Evolutionary conservation across 176 grass and related monocot species (phyloP), one percentile per base, ranked within the genome.

Genomic region (Ananas comosus): DNA sequence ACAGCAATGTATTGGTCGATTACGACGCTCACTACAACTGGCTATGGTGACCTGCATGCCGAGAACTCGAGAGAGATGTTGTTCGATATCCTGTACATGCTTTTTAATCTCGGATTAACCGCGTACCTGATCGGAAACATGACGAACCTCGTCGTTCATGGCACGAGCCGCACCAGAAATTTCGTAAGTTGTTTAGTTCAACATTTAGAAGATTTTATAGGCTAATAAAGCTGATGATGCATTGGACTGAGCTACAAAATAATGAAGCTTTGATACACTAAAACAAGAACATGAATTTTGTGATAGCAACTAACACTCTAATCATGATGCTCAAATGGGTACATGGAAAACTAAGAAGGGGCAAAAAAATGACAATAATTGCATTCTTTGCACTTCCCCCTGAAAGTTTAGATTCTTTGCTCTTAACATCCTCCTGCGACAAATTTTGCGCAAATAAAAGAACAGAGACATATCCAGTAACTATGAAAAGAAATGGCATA

Each of bases 81-180:
- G 14, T 77, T 77, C 29, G 65, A 59, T 61, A 77, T 77, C 50
- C 56, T 57, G 65, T 77, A 69, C 53, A 77, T 77, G 75, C 47
- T 77, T 16, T 77, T 77, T 66, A 77, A 69, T 53, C 54, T 77
- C 52, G 75, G 65, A 16, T 61, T 77, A 47, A 77, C 11, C 8
- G 53, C 75, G 25, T 77, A 77, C 66, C 75, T 77, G 66, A 77
- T 77, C 12, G 75, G 75, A 69, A 77, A 77, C 53, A 77, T 77
- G 75, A 77, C 75, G 2, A 77, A 77, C 66, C 75, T 77, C 17
- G 53, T 77, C n/a, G 75, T 77, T 9, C 65, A 77, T 11, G 18
- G 75, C 17, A 77, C 75, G 10, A 77, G 52, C 53, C 66, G 75
- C 29, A 77, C 75, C 28, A 68, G 42, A 28, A 69, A 77, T 10